Percentiles rank a stretch among this genome's conserved stretches.
Conservation (phyloP, 2,329 filamentous ascomycete genomes). For the Myrmaecium sp. region DNA sequence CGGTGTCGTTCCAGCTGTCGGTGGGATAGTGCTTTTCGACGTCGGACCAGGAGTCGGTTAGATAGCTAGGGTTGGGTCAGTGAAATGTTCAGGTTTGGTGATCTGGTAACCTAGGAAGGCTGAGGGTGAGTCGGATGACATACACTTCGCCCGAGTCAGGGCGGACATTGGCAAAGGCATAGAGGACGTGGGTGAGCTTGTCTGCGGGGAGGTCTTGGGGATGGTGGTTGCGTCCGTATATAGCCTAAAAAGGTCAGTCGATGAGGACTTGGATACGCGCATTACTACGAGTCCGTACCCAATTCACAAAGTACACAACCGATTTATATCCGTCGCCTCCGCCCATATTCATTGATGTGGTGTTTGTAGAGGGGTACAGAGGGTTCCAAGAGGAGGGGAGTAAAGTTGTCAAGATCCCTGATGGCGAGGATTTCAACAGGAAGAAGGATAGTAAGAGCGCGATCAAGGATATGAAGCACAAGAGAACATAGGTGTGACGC, state of each 20-base stretch:
- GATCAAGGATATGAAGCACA: too few species aligned
- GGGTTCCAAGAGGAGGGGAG: background rate
- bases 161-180: constrained; percentile 77
- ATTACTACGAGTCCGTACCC: constrained; percentile 20
- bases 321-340: constrained; percentile 37
- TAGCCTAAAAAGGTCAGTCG: constrained; percentile 38
- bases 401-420: too few species aligned
- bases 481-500: too few species aligned
- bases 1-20: constrained; percentile 49
- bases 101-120: background rate
- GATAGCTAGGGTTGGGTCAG: constrained; percentile 24
- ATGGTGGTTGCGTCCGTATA: constrained; percentile 72
- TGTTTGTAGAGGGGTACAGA: background rate
- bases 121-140: background rate
- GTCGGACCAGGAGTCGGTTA: constrained; percentile 55
- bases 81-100: background rate
- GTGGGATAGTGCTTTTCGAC: constrained; percentile 48
- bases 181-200: constrained; percentile 76
- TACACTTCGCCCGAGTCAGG: constrained; percentile 57
- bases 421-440: too few species aligned
- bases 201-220: constrained; percentile 69
- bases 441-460: too few species aligned
- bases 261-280: background rate
- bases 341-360: constrained; percentile 7
- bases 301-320: constrained; percentile 61